Evolutionary conservation across 1,284 basidiomycete genomes (phyloP), one percentile per base, ranked within the genome.

Genomic region (Fomitiporia mediterranea): DNA sequence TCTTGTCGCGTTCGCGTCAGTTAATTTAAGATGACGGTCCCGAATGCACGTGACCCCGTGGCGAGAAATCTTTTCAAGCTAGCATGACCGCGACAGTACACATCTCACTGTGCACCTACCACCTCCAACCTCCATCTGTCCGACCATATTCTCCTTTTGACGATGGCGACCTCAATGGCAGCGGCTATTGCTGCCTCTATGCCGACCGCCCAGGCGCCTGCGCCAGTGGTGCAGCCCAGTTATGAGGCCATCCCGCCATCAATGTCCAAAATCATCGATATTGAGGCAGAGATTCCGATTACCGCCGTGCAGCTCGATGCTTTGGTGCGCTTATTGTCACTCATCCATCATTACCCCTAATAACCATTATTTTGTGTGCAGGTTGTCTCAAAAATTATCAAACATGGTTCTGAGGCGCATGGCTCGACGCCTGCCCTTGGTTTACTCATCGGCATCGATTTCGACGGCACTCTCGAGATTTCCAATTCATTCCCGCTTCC

Each of bases 301-400:
- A 82, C 80, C 55, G 74, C 69, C 58, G 88, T 95, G 25, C 89
- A 93, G 70, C 72, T 96, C 15, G 92, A 93, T 71, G 91, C 86
- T 46, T 73, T 95, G 74, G 93, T 94, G 69, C 69, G 86, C 74
- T 9, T n/a, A n/a, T n/a, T n/a, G n/a, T 43, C 40, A 43, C 37
- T 39, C 37, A 23, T 1, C 42, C 25, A 27, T 27, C 21, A 17
- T 37, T 8, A n/a, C 54, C 32, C 17, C 47, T 21, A 28, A 28
- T 48, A 6, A 21, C 15, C 7, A 15, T n/a, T n/a, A 8, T 28
- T 13, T 3, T 43, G 13, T 2, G 21, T 23, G 13, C 66, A 96
- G 93, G 93, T 92, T 51, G 85, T 95, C 55, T 83, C 91, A 60
- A 97, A 97, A 78, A 95, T 98, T 60, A 79, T 95, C 66, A 96